These are phyloP conservation scores for Pharus latifolius DNA, from an alignment of 176 grass and related monocot genomes.

Conservation along the genomic window DNA sequence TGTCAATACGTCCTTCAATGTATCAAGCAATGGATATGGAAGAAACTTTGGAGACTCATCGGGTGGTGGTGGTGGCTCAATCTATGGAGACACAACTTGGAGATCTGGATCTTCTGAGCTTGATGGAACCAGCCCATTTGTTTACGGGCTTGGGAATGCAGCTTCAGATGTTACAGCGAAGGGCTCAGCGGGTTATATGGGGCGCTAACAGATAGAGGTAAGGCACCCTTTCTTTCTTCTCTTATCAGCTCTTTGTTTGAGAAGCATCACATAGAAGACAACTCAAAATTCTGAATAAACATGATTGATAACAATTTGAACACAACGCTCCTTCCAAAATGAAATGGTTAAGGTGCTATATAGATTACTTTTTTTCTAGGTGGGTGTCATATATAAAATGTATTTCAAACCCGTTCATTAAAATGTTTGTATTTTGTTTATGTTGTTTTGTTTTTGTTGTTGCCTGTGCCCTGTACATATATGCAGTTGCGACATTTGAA, in stretches of 20 bases:
- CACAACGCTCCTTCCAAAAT: too few relatives aligned
- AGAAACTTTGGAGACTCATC: slow-evolving; percentile 60
- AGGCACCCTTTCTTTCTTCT: slow-evolving; percentile 15
- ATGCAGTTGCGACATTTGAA: too few relatives aligned
- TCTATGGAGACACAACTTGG: slow-evolving; percentile 71
- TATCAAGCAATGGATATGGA: slow-evolving; percentile 59
- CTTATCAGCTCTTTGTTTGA: not conserved
- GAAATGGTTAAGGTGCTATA: too few relatives aligned
- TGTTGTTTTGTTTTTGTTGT: too few relatives aligned
- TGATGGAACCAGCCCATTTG: slow-evolving; percentile 65
- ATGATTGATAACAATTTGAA: too few relatives aligned
- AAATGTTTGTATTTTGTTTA: too few relatives aligned
- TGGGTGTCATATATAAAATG: too few relatives aligned
- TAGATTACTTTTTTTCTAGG: too few relatives aligned
- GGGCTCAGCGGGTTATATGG: slow-evolving; percentile 54
- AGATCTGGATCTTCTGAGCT: slow-evolving; percentile 62
- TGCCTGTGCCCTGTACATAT: too few relatives aligned
- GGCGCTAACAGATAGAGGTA: slow-evolving; percentile 71
- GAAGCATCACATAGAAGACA: too few relatives aligned
- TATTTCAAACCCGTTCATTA: too few relatives aligned
- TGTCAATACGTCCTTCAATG: slow-evolving; percentile 40
- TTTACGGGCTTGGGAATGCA: slow-evolving; percentile 57
- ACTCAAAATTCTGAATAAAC: too few relatives aligned
- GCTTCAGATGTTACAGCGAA: slow-evolving; percentile 46
- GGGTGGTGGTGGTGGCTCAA: slow-evolving; percentile 41